phyloP scores from a whole-genome alignment of 75 land plant species.

The Pinus albicaulis region DNA sequence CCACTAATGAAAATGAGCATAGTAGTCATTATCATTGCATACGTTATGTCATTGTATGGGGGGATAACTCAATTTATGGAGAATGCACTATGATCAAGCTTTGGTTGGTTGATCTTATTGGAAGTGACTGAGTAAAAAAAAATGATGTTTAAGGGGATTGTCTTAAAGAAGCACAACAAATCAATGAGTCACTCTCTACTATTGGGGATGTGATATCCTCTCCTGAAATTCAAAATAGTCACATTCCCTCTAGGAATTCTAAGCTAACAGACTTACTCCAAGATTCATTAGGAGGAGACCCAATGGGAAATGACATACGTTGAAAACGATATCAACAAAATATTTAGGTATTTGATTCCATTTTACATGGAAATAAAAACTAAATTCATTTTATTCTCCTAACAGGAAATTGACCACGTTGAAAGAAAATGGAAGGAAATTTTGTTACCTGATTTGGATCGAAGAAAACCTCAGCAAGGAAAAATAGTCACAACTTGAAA shows the following conservation, averaged over 20 bases:
- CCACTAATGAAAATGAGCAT: constrained; percentile 90
- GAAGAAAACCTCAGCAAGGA: no score
- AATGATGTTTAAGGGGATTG: constrained; percentile 94
- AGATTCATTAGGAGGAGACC: constrained; percentile 54
- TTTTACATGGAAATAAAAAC: no score
- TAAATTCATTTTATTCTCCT: no score
- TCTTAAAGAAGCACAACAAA: constrained; percentile 90
- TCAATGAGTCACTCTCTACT: constrained; percentile 92
- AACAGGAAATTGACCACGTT: no score
- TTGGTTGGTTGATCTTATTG: constrained; percentile 97
- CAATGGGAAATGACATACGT: no score
- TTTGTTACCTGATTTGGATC: no score
- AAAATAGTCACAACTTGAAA: no score
- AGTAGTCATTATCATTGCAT: constrained; percentile 98
- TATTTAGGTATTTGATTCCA: no score
- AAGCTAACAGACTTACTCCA: constrained; percentile 96
- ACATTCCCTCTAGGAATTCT: constrained; percentile 96
- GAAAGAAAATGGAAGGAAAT: no score
- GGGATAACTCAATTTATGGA: constrained; percentile 76
- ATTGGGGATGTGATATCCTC: constrained; percentile 96
- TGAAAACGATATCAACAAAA: no score
- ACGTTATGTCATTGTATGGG: constrained; percentile 90
- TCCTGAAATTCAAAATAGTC: constrained; percentile 77
- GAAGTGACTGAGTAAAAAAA: constrained; percentile 94
- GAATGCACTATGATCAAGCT: constrained; percentile 91